Percentiles rank a stretch among this genome's conserved stretches.
These are phyloP conservation scores for Hansfordia pulvinata DNA, from an alignment of 2,329 filamentous ascomycete species.

Conservation along the genomic window DNA sequence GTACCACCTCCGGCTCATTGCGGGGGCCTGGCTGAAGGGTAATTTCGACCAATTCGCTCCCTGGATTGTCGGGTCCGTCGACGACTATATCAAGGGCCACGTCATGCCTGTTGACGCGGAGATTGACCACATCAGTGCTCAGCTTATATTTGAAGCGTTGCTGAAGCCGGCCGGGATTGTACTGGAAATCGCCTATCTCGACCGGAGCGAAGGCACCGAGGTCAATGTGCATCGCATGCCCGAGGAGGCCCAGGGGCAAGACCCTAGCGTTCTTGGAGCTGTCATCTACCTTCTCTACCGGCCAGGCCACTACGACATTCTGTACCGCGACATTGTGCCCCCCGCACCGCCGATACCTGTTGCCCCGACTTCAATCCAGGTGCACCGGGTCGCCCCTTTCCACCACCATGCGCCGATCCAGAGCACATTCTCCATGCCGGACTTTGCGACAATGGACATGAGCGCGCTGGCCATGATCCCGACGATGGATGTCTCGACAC, in stretches of 20 bases:
- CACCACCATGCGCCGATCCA: constrained; percentile 29
- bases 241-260: constrained; percentile 33
- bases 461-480: constrained; percentile 32
- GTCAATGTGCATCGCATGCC: constrained; percentile 61
- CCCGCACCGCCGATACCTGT: constrained; percentile 13
- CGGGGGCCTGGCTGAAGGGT: constrained; percentile 72
- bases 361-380: constrained; percentile 27
- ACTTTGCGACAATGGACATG: constrained; percentile 28
- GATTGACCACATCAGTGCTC: constrained; percentile 82
- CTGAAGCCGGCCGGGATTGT: constrained; percentile 67
- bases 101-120: constrained; percentile 69
- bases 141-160: constrained; percentile 62
- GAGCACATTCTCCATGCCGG: constrained; percentile 23
- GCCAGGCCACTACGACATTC: constrained; percentile 84
- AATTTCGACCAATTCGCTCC: constrained; percentile 55
- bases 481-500: constrained; percentile 22
- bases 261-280: constrained; percentile 27
- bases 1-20: constrained; percentile 72
- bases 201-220: constrained; percentile 64
- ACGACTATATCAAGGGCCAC: constrained; percentile 48
- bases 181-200: constrained; percentile 83
- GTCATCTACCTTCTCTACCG: constrained; percentile 49
- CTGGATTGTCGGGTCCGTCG: constrained; percentile 49
- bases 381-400: constrained; percentile 36
- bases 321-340: constrained; percentile 44